A percentile compares a stretch with the other conserved stretches of the same genome.
Conservation (phyloP, 73 alveolate genomes). For the Blepharisma japonicum region DNA sequence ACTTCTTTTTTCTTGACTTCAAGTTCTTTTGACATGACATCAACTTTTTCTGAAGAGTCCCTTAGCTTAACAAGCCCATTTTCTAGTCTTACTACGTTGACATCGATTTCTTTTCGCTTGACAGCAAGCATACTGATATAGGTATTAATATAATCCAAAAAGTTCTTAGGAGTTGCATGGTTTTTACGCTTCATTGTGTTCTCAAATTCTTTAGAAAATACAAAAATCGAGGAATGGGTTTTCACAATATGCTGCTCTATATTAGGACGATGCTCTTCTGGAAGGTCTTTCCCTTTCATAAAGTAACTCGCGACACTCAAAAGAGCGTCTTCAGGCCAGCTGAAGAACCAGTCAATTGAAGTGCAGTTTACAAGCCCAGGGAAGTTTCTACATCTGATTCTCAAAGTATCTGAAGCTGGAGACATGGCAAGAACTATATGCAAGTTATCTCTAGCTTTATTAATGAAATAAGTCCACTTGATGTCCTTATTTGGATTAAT, state of each 20-base stretch:
- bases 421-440: constrained; percentile 98
- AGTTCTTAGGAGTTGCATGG: constrained; percentile 98
- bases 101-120: constrained; percentile 74
- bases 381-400: constrained; percentile 97
- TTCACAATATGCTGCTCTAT: constrained; percentile 87
- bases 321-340: constrained; percentile 98
- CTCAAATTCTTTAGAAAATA: constrained; percentile 88
- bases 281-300: constrained; percentile 77
- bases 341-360: constrained; percentile 93
- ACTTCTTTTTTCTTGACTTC: constrained; percentile 75
- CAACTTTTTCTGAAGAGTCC: constrained; percentile 88
- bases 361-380: constrained; percentile 94
- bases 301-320: constrained; percentile 90
- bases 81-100: constrained; percentile 79
- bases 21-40: constrained; percentile 70
- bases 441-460: constrained; percentile 87
- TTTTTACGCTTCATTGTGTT: constrained; percentile 87
- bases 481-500: constrained; percentile 75
- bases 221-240: constrained; percentile 80
- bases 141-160: constrained; percentile 90
- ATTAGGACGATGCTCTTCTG: constrained; percentile 69
- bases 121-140: constrained; percentile 68
- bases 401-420: constrained; percentile 95
- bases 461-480: constrained; percentile 88
- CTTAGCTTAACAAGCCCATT: constrained; percentile 93